These are phyloP conservation scores for Aegle marmelos DNA, from an alignment of 345 rosid genomes.

Conservation along the genomic window DNA sequence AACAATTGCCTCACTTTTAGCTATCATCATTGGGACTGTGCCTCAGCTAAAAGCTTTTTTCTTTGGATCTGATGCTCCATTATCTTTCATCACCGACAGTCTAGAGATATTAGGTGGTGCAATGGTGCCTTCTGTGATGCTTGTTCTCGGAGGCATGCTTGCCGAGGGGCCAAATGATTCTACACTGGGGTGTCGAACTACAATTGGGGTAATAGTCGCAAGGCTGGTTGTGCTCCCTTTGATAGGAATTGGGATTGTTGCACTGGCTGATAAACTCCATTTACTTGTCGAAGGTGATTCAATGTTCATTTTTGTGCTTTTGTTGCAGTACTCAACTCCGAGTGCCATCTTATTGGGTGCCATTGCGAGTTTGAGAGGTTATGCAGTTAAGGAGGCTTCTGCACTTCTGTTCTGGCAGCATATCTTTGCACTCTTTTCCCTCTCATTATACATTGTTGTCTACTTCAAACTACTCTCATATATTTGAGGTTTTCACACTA, in stretches of 20 bases:
- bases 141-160: constrained; percentile 91
- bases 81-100: constrained; percentile 82
- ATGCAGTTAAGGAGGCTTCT: constrained; percentile 83
- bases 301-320: constrained; percentile 76
- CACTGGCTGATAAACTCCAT: constrained; percentile 50
- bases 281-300: constrained; percentile 54
- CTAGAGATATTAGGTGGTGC: constrained; percentile 79
- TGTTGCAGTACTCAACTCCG: constrained; percentile 88
- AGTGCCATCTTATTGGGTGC: constrained; percentile 93
- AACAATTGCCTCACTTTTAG: constrained; percentile 78
- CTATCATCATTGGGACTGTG: constrained; percentile 70
- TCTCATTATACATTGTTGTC: constrained; percentile 63
- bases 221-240: constrained; percentile 87
- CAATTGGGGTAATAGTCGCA: constrained; percentile 65
- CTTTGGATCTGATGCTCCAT: constrained; percentile 79
- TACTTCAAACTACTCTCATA: constrained; percentile 58
- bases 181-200: constrained; percentile 71
- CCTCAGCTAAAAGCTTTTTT: constrained; percentile 67
- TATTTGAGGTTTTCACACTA: constrained; percentile 14
- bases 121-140: constrained; percentile 97
- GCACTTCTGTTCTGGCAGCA: constrained; percentile 97
- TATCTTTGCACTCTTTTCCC: constrained; percentile 67
- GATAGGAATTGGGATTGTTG: constrained; percentile 68
- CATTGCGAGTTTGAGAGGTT: constrained; percentile 83
- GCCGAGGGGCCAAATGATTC: constrained; percentile 92